Evolutionary conservation across 2,329 filamentous ascomycete genomes (phyloP).

Genomic region (Botrytis aclada): DNA sequence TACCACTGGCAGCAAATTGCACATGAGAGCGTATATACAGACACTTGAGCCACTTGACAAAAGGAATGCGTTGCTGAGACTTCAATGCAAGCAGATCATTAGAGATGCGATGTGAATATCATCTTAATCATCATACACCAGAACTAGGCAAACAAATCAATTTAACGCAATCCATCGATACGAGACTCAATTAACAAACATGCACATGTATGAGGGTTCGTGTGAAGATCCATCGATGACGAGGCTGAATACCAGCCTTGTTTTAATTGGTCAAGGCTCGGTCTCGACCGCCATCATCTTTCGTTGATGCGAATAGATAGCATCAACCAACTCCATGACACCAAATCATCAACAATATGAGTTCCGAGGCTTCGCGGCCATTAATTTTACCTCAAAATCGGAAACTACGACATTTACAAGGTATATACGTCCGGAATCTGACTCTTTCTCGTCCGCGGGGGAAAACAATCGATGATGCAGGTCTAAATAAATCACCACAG

Average conservation of each 20-base stretch:
- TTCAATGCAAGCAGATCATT: neutral
- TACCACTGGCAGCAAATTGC: neutral
- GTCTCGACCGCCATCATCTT: neutral
- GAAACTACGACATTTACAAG: slow-evolving; percentile 81
- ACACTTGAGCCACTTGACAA: neutral
- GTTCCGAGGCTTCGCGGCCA: slow-evolving; percentile 40
- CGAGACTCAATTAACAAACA: neutral
- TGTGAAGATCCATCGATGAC: neutral
- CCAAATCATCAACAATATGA: slow-evolving; percentile 30
- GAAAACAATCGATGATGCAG: slow-evolving; percentile 72
- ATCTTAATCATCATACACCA: neutral
- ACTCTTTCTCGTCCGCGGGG: slow-evolving; percentile 58
- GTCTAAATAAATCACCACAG: slow-evolving; percentile 61
- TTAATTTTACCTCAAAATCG: slow-evolving; percentile 71
- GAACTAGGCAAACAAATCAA: neutral
- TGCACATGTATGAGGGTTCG: neutral
- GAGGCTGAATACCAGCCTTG: slow-evolving; percentile 2
- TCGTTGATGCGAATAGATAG: neutral
- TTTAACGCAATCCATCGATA: neutral
- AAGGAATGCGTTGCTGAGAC: neutral
- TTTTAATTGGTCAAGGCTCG: neutral
- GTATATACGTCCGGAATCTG: slow-evolving; percentile 83
- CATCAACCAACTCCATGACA: slow-evolving; percentile 9
- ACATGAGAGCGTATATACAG: neutral
- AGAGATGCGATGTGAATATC: neutral